phyloP scores from a whole-genome alignment of 768 basidiomycete species.

The Termitomyces sp. region DNA sequence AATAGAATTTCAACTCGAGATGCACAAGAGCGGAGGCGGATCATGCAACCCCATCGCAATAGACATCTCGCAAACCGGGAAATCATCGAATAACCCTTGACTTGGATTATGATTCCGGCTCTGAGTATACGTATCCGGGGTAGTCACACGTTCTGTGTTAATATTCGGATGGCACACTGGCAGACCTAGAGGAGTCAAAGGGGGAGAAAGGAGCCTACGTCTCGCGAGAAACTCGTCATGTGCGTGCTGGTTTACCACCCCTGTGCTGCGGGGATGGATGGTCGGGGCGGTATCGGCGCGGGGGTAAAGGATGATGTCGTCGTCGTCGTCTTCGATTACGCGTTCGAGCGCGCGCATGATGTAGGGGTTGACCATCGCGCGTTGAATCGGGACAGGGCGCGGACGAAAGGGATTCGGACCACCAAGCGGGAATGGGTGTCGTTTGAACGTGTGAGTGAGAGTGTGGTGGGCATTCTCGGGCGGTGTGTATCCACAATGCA shows the following conservation, averaged over 20 bases:
- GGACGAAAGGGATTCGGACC: slow-evolving; percentile 4
- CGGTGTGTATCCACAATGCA: too few species aligned
- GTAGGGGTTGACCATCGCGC: too few species aligned
- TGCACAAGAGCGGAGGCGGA: neutral
- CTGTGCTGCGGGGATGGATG: neutral
- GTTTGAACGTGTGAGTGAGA: neutral
- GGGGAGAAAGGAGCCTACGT: neutral
- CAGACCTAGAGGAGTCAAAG: neutral
- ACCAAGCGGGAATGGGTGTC: neutral
- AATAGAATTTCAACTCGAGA: neutral
- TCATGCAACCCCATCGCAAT: slow-evolving; percentile 16
- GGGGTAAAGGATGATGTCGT: slow-evolving; percentile 5
- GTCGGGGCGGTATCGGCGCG: too few species aligned
- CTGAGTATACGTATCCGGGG: too few species aligned
- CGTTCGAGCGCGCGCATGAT: too few species aligned
- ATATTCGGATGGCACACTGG: too few species aligned
- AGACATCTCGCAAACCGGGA: slow-evolving; percentile 16
- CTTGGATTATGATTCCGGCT: too few species aligned
- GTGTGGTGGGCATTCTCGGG: neutral
- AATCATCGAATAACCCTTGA: slow-evolving; percentile 3
- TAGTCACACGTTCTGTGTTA: too few species aligned
- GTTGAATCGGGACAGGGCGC: too few species aligned
- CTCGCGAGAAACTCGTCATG: neutral
- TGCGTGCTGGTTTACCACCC: neutral
- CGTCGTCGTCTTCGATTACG: neutral